Evolutionary conservation across 2,329 filamentous ascomycete species (phyloP), one percentile per base, ranked within the genome.

Genomic region (Aspergillus latus): DNA sequence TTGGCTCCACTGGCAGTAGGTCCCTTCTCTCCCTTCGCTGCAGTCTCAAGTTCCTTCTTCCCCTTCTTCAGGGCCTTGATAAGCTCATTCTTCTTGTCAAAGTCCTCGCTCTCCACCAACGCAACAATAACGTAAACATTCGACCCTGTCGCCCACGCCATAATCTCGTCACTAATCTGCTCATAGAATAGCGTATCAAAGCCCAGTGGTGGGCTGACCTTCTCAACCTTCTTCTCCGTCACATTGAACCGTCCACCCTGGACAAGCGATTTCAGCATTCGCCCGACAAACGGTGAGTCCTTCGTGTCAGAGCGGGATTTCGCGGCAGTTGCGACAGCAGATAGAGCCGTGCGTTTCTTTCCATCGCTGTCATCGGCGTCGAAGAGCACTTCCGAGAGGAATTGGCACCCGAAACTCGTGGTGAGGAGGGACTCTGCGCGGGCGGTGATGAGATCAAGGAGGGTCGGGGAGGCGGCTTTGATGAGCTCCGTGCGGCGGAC

Each of bases 191-290:
- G 78, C 62, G 88, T 82, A 58, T 90, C 86, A 71, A 99, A 99
- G 49, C 87, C 82, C 54, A 97, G 80, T 6, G 89, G 82, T 13
- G 92, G 91, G 48, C 92, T 85, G 2, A 88, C 82, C 21, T 85
- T 84, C 66, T 88, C 82, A 44, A 94, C 75, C 54, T 81, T 85
- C 74, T 91, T 91, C 2, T 84, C 81, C 43, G 81, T 81, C 59
- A 85, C 84, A 74, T 97, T 91, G 70, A 89, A 99, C 56, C 86
- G 87, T 28, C 95, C 94, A 42, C 94, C 94, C 53, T 91, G 88
- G 21, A 97, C 92, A 6, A 99, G 83, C 0, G 88, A 88, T 78
- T 96, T 97, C 66, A 97, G 82, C 87, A 97, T 88, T 57, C 91
- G 88, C 13, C 90, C 91, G 40, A 86, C 88, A 26, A 78, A 80